These are phyloP conservation scores for Daldinia bambusicola DNA, from an alignment of 495 filamentous ascomycete genomes.

Conservation along the genomic window DNA sequence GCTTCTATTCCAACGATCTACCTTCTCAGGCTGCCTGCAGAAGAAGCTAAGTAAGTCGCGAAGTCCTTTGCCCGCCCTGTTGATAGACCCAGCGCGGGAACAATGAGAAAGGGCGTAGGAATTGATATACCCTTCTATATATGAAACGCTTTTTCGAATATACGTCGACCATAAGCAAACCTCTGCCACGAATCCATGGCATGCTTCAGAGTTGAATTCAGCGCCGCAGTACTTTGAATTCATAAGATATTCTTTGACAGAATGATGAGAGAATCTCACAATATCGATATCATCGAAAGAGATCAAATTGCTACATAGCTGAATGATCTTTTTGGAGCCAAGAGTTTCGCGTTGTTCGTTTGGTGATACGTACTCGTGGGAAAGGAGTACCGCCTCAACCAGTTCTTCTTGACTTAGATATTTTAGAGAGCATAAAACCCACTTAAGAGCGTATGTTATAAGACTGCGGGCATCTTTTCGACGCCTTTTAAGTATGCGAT, in stretches of 20 bases:
- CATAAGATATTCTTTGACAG: conserved; percentile 10
- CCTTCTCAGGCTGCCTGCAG: neutral
- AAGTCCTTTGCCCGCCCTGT: neutral
- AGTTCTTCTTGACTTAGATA: neutral
- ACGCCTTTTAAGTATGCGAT: conserved; percentile 9
- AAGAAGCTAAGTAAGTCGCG: neutral
- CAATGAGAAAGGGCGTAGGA: neutral
- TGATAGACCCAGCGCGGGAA: neutral
- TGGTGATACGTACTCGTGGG: neutral
- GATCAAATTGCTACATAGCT: neutral
- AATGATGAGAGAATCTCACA: conserved; percentile 12
- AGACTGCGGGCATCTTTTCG: neutral
- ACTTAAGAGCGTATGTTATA: conserved; percentile 2
- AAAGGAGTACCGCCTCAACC: neutral
- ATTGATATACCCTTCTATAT: neutral
- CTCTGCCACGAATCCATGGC: neutral
- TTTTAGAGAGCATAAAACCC: neutral
- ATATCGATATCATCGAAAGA: no score
- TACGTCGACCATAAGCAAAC: neutral
- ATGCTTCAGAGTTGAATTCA: neutral
- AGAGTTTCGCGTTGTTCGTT: neutral
- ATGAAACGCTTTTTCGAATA: neutral
- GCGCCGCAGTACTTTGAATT: neutral
- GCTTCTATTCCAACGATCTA: no score
- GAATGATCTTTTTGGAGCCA: neutral